Percentiles rank a stretch among this genome's conserved stretches.
Conservation (phyloP, 2,329 filamentous ascomycete species). For the Trichoderma pleuroti region DNA sequence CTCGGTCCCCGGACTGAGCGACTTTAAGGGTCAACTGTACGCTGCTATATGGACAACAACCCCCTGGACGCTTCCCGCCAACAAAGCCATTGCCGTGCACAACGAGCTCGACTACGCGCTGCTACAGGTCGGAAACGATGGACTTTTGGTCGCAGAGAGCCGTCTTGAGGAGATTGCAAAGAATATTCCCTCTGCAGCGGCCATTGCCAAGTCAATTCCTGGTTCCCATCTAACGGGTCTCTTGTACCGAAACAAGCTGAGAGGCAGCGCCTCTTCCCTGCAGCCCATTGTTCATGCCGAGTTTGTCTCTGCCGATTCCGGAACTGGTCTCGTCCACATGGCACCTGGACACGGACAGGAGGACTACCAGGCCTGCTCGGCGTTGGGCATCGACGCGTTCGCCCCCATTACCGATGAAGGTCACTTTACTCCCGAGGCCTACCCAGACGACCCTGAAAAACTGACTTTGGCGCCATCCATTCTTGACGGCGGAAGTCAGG, state of each 20-base stretch:
- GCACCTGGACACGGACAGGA: conserved; percentile 96
- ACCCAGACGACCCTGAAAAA: conserved; percentile 62
- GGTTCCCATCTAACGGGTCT: conserved; percentile 65
- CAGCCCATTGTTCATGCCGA: conserved; percentile 78
- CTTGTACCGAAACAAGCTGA: conserved; percentile 68
- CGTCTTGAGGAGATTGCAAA: conserved; percentile 59
- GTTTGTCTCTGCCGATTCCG: conserved; percentile 87
- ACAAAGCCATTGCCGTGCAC: conserved; percentile 82
- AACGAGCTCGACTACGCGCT: conserved; percentile 70
- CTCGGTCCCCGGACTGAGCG: conserved; percentile 34
- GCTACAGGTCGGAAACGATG: conserved; percentile 53
- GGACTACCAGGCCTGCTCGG: conserved; percentile 79
- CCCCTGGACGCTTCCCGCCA: conserved; percentile 94
- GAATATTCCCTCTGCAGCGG: conserved; percentile 48
- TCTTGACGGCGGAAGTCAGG: conserved; percentile 63
- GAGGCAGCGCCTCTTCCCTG: conserved; percentile 49
- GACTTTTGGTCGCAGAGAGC: conserved; percentile 68
- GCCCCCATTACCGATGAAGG: conserved; percentile 83
- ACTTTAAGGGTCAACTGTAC: conserved; percentile 52
- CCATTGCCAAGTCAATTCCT: conserved; percentile 54
- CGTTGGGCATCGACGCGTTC: conserved; percentile 67
- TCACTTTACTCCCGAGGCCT: conserved; percentile 74
- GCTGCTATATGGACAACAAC: conserved; percentile 99
- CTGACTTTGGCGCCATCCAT: conserved; percentile 69
- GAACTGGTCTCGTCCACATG: conserved; percentile 89